These are phyloP conservation scores for Pseudonitzschia pungens DNA, from an alignment of 108 stramenopile species.

Conservation along the genomic window DNA sequence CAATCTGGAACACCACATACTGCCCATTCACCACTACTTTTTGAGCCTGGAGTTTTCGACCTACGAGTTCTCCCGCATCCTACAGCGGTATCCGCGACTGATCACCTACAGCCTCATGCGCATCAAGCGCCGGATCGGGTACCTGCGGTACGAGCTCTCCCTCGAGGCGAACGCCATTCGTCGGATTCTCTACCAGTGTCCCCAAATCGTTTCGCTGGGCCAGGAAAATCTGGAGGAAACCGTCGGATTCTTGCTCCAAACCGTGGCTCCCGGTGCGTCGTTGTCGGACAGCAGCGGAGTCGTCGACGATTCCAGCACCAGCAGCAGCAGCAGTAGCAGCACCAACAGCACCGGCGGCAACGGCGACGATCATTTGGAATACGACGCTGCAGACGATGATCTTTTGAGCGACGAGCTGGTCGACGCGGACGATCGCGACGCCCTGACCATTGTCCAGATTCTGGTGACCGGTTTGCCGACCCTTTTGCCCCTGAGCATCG, in stretches of 20 bases:
- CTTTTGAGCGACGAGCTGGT: neutral
- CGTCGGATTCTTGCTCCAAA: slow-evolving; percentile 52
- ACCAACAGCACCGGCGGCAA: neutral
- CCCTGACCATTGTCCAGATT: slow-evolving; percentile 29
- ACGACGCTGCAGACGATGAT: neutral
- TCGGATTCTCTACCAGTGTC: slow-evolving; percentile 72
- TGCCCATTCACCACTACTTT: slow-evolving; percentile 68
- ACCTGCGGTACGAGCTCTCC: slow-evolving; percentile 60
- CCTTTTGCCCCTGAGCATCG: slow-evolving; percentile 46
- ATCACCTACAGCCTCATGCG: slow-evolving; percentile 67
- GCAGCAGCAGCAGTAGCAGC: neutral
- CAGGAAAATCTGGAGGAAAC: slow-evolving; percentile 59
- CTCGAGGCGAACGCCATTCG: slow-evolving; percentile 71
- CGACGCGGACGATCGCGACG: slow-evolving; percentile 5
- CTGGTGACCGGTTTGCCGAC: slow-evolving; percentile 74
- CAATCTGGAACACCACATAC: slow-evolving; percentile 67
- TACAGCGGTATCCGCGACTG: slow-evolving; percentile 66
- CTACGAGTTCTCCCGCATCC: slow-evolving; percentile 55
- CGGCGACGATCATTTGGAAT: too few relatives aligned
- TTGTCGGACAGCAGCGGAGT: neutral
- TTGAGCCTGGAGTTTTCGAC: slow-evolving; percentile 59
- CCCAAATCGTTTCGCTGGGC: slow-evolving; percentile 58
- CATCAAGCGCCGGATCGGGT: slow-evolving; percentile 73
- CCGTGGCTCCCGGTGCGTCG: slow-evolving; percentile 24
- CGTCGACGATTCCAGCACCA: neutral